Conservation (phyloP, 192 early-diverging fungal genomes). For the Coemansia sp. region DNA sequence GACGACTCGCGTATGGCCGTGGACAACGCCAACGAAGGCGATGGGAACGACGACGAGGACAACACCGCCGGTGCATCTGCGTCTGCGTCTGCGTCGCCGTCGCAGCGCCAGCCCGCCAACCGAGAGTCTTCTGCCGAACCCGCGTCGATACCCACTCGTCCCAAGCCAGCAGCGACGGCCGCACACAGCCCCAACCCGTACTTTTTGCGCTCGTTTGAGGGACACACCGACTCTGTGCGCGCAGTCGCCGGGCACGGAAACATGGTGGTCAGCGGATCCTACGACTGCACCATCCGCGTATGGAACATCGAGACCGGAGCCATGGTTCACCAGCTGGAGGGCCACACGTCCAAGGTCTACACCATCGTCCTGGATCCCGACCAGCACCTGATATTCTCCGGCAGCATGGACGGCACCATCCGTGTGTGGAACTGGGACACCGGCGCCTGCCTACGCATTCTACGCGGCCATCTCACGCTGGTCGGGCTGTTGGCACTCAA, state of each 20-base stretch:
- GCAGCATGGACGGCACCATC: conserved; percentile 92
- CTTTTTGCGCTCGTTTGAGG: conserved; percentile 76
- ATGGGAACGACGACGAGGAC: background rate
- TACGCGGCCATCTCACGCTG: conserved; percentile 91
- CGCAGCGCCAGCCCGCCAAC: background rate
- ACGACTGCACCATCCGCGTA: conserved; percentile 86
- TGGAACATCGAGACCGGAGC: conserved; percentile 84
- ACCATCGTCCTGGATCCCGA: conserved; percentile 87
- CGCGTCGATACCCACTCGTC: background rate
- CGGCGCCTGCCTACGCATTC: conserved; percentile 71
- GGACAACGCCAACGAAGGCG: background rate
- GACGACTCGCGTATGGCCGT: conserved; percentile 7
- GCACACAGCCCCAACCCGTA: conserved; percentile 65
- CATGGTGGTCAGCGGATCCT: conserved; percentile 85
- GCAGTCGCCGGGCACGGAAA: conserved; percentile 89
- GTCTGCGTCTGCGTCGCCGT: background rate
- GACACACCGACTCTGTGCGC: conserved; percentile 89
- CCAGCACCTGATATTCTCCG: conserved; percentile 82
- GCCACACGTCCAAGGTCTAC: conserved; percentile 95
- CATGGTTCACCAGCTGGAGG: conserved; percentile 67
- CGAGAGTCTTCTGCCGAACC: background rate
- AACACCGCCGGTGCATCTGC: background rate
- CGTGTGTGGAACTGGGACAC: conserved; percentile 90
- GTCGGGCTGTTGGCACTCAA: conserved; percentile 91
- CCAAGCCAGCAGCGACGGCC: background rate